Conservation (phyloP, 1,284 basidiomycete species). For the Ceratobasidium papillatum region DNA sequence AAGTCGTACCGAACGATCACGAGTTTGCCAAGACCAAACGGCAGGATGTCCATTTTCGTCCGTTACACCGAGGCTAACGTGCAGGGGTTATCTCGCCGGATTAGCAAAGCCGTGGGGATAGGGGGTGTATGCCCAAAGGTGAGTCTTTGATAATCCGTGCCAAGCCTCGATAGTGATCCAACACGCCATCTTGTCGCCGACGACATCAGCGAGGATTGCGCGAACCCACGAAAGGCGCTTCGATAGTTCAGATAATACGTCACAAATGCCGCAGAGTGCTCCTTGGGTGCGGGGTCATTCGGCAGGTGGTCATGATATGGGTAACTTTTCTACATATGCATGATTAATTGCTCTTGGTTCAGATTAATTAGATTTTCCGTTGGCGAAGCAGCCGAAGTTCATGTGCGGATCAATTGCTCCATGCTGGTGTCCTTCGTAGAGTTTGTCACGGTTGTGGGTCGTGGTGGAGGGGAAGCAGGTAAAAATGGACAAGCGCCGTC, state of each 20-base stretch:
- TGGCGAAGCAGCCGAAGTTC: not conserved
- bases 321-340: not conserved
- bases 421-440: not conserved
- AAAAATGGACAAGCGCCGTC: not conserved
- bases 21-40: conserved; percentile 7
- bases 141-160: not conserved
- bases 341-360: not conserved
- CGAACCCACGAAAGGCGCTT: not conserved
- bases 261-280: not conserved
- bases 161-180: not conserved
- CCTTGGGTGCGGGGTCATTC: not conserved
- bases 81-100: not conserved
- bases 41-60: conserved; percentile 9
- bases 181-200: not conserved
- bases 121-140: not conserved
- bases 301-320: not conserved
- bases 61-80: not conserved
- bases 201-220: conserved; percentile 3
- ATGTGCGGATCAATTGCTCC: not conserved
- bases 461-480: not conserved
- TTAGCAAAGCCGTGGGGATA: not conserved
- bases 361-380: not conserved
- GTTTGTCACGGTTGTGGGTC: not conserved
- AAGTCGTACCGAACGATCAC: conserved; percentile 31
- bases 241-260: not conserved